phyloP scores from a whole-genome alignment of 2,329 filamentous ascomycete species.

The Aspergillus alliaceus region DNA sequence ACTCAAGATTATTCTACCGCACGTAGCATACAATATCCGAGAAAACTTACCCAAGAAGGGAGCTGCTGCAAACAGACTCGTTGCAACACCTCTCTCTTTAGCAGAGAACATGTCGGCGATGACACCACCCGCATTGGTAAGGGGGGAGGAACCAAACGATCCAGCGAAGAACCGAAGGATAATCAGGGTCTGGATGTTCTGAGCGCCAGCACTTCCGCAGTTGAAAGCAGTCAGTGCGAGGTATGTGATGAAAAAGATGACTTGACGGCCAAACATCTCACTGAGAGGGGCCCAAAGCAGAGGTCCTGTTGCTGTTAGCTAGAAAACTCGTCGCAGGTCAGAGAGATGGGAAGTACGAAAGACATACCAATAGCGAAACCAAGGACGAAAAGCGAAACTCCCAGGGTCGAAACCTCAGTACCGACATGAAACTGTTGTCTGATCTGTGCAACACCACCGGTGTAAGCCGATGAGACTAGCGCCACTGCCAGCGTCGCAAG shows the following conservation, averaged over 20 bases:
- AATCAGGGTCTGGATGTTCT: slow-evolving; percentile 61
- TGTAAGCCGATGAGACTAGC: slow-evolving; percentile 45
- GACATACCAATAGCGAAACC: slow-evolving; percentile 44
- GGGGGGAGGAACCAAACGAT: slow-evolving; percentile 60
- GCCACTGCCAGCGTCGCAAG: slow-evolving; percentile 44
- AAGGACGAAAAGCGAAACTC: slow-evolving; percentile 47
- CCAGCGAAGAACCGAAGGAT: slow-evolving; percentile 69
- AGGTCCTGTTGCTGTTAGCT: slow-evolving; percentile 28
- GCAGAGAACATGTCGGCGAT: slow-evolving; percentile 63
- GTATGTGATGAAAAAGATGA: slow-evolving; percentile 36
- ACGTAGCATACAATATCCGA: not conserved
- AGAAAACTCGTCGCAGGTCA: not conserved
- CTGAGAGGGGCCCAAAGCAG: slow-evolving; percentile 46
- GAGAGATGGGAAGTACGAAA: not conserved
- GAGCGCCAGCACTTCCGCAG: slow-evolving; percentile 57
- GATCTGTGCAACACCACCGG: slow-evolving; percentile 40
- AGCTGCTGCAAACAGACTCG: slow-evolving; percentile 64
- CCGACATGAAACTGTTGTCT: slow-evolving; percentile 34
- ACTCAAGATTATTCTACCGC: not conserved
- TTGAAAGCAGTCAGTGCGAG: slow-evolving; percentile 59
- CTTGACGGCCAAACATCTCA: slow-evolving; percentile 40
- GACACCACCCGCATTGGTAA: slow-evolving; percentile 63
- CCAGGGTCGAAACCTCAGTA: slow-evolving; percentile 41
- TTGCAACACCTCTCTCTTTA: slow-evolving; percentile 56
- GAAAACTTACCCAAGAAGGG: slow-evolving; percentile 57